Evolutionary conservation across 805 yeast species (phyloP), one percentile per base, ranked within the genome.

Genomic region (Myxozyma kluyveri): DNA sequence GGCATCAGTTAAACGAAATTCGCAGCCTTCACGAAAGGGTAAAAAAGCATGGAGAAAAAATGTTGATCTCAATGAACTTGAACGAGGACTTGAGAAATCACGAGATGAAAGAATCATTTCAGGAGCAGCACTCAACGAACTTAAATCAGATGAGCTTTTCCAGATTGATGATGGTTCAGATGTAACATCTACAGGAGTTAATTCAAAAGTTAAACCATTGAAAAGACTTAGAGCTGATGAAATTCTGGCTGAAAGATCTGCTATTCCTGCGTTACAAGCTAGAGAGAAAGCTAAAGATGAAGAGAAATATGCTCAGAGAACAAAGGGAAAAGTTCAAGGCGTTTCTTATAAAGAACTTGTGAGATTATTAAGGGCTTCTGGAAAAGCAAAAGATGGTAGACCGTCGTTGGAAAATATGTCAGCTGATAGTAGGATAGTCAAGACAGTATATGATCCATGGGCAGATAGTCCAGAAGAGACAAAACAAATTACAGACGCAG

Each of bases 31-130:
- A 5, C 78, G 98, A 65, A 93, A 93, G 73, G 96, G 96, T 40
- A 91, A 87, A 76, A 84, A 79, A 67, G 82, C 96, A 3, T 88
- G 97, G 95, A 81, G 96, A 67, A 88, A 88, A 70, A 88, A 93
- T 69, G 86, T 93, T 52, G 96, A 93, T 67, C 72, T 93, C 18
- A 82, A 80, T 22, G 96, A 88, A 58, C 74, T 93, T 44, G 88
- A 86, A 64, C 68, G 71, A 29, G 85, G 84, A 10, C 71, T 91
- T 36, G 91, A 84, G 61, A 81, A 78, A 40, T 75, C 75, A 46
- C 75, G 88, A 52, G 95, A 88, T 46, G 80, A 81, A 52, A 73
- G 69, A 52, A 61, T 69, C 21, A 61, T 61, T 31, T 33, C 14
- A 12, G 50, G 57, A 17, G 38, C 52, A 21, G 31, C 57, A 12